Evolutionary conservation across 2,329 filamentous ascomycete genomes (phyloP).

Genomic region (Aspergillus fructus): DNA sequence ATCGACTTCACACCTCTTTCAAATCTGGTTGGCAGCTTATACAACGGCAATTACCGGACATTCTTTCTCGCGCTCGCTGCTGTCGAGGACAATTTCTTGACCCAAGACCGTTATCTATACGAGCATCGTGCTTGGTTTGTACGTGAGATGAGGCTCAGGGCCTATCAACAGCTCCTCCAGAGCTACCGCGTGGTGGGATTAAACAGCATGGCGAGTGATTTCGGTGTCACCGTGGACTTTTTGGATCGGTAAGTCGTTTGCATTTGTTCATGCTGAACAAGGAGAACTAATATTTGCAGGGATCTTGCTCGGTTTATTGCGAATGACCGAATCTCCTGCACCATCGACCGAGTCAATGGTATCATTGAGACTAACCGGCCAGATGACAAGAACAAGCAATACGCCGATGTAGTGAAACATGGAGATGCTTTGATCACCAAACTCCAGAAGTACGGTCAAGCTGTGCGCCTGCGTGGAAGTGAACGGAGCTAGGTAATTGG

Average conservation of each 20-base stretch:
- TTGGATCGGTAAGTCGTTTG: slow-evolving; percentile 72
- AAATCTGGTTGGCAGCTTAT: slow-evolving; percentile 84
- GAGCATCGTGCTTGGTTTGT: slow-evolving; percentile 98
- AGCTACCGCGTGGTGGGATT: slow-evolving; percentile 97
- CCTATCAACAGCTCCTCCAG: slow-evolving; percentile 95
- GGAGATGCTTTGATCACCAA: slow-evolving; percentile 98
- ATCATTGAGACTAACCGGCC: slow-evolving; percentile 98
- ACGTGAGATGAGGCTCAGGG: slow-evolving; percentile 93
- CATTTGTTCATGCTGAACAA: neutral
- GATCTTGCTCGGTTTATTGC: slow-evolving; percentile 98
- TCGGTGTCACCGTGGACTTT: slow-evolving; percentile 95
- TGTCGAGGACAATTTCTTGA: slow-evolving; percentile 92
- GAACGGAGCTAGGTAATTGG: slow-evolving; percentile 67
- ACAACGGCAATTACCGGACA: slow-evolving; percentile 87
- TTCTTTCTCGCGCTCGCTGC: slow-evolving; percentile 89
- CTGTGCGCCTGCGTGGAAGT: slow-evolving; percentile 88
- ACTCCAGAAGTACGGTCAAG: slow-evolving; percentile 98
- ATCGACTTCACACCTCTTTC: slow-evolving; percentile 89
- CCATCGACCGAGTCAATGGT: slow-evolving; percentile 93
- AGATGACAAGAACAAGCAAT: slow-evolving; percentile 99
- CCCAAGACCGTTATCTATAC: slow-evolving; percentile 88
- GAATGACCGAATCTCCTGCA: slow-evolving; percentile 89
- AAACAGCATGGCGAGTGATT: slow-evolving; percentile 94
- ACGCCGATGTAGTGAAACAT: slow-evolving; percentile 95
- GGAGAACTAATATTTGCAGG: slow-evolving; percentile 47